A percentile compares a stretch with the other conserved stretches of the same genome.
These are phyloP conservation scores for Penicillium waksmanii DNA, from an alignment of 495 filamentous ascomycete species.

Conservation along the genomic window DNA sequence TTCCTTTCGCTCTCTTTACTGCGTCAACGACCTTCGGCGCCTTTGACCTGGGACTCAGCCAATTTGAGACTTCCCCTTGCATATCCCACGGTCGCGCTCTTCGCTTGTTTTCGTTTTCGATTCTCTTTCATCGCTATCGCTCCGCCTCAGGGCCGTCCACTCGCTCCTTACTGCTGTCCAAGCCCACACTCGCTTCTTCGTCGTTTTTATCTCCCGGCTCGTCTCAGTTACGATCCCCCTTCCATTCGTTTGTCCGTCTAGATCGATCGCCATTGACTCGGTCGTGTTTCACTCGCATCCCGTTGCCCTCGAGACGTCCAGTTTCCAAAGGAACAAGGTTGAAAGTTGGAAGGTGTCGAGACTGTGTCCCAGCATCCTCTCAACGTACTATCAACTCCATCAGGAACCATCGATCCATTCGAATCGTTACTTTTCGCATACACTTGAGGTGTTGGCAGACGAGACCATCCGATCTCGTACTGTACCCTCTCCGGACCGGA, in stretches of 20 bases:
- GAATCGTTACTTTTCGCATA: neutral
- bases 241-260: constrained; percentile 40
- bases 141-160: constrained; percentile 31
- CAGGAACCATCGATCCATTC: neutral
- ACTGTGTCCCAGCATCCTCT: constrained; percentile 24
- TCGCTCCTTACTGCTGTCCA: constrained; percentile 46
- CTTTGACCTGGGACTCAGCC: constrained; percentile 38
- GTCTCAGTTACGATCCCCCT: constrained; percentile 37
- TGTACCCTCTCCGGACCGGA: constrained; percentile 24
- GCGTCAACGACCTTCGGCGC: constrained; percentile 37
- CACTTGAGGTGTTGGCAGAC: constrained; percentile 31
- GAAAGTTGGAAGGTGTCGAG: constrained; percentile 15
- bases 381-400: neutral
- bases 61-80: constrained; percentile 40
- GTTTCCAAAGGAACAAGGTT: constrained; percentile 4
- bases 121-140: constrained; percentile 31
- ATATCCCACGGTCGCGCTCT: constrained; percentile 42
- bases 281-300: constrained; percentile 29
- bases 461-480: constrained; percentile 24
- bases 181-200: constrained; percentile 36
- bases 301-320: constrained; percentile 35
- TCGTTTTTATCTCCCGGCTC: constrained; percentile 22
- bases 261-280: constrained; percentile 19
- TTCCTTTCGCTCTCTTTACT: constrained; percentile 31
- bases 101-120: constrained; percentile 10